Conservation (phyloP, 2,329 filamentous ascomycete species). For the Fusarium falciforme region DNA sequence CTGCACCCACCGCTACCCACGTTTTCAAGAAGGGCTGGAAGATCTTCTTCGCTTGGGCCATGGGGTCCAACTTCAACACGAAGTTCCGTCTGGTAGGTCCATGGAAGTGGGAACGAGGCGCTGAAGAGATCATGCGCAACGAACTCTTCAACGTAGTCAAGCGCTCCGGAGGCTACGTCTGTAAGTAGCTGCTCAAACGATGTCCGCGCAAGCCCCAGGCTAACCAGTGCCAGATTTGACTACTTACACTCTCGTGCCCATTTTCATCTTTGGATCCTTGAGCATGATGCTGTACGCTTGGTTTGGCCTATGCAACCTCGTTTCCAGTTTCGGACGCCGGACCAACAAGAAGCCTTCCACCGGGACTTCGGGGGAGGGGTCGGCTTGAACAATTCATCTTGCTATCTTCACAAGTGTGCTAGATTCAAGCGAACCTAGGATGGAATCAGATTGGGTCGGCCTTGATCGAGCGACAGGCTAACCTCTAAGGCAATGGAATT, state of each 20-base stretch:
- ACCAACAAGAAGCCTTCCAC: not conserved
- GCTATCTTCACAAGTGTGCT: not conserved
- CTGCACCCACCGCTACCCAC: constrained; percentile 53
- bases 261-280: constrained; percentile 50
- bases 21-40: constrained; percentile 52
- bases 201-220: not conserved
- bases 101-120: constrained; percentile 53
- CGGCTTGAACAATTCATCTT: not conserved
- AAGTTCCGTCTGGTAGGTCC: constrained; percentile 61
- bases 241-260: constrained; percentile 51
- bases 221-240: constrained; percentile 46
- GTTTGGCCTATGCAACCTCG: constrained; percentile 17
- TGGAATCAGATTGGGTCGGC: not conserved
- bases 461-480: not conserved
- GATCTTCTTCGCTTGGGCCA: constrained; percentile 58
- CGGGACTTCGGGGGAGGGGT: not conserved
- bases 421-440: not conserved
- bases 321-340: constrained; percentile 6
- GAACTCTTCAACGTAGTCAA: constrained; percentile 56
- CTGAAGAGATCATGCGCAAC: constrained; percentile 52
- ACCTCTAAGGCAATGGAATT: not conserved
- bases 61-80: constrained; percentile 61
- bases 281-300: constrained; percentile 45
- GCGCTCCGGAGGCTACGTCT: constrained; percentile 51
- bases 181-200: constrained; percentile 43